phyloP scores from a whole-genome alignment of 306 rosid species.

The Adenanthera pavonina region DNA sequence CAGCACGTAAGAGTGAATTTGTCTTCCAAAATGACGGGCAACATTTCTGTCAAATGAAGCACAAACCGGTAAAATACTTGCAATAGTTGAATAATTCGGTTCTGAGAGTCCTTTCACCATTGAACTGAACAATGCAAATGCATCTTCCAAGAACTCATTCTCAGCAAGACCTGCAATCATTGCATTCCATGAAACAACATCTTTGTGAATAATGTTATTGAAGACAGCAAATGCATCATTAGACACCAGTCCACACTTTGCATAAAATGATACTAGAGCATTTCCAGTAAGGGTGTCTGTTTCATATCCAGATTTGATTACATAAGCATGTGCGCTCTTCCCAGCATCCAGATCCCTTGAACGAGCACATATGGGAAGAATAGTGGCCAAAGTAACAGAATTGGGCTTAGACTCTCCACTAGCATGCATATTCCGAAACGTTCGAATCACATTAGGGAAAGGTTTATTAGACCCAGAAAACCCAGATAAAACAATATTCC shows the following conservation, averaged over 20 bases:
- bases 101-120: constrained; percentile 65
- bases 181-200: constrained; percentile 92
- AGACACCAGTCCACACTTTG: constrained; percentile 66
- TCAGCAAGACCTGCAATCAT: constrained; percentile 80
- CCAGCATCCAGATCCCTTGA: constrained; percentile 52
- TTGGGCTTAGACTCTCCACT: constrained; percentile 65
- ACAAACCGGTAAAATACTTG: constrained; percentile 74
- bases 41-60: constrained; percentile 52
- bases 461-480: constrained; percentile 52
- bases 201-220: constrained; percentile 59
- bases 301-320: constrained; percentile 73
- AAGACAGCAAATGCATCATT: constrained; percentile 68
- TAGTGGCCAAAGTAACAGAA: constrained; percentile 69
- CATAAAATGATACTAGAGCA: constrained; percentile 80
- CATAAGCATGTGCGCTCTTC: constrained; percentile 67
- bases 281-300: constrained; percentile 70
- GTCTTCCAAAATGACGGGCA: constrained; percentile 65
- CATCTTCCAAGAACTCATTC: constrained; percentile 57
- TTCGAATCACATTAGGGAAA: constrained; percentile 58
- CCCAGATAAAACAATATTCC: constrained; percentile 90
- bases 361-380: constrained; percentile 83
- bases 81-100: constrained; percentile 77
- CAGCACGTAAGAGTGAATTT: constrained; percentile 70
- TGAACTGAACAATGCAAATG: constrained; percentile 55
- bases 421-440: constrained; percentile 62